These are phyloP conservation scores for Trypanosoma cruzi DNA, from an alignment of 208 protist species.

Conservation along the genomic window DNA sequence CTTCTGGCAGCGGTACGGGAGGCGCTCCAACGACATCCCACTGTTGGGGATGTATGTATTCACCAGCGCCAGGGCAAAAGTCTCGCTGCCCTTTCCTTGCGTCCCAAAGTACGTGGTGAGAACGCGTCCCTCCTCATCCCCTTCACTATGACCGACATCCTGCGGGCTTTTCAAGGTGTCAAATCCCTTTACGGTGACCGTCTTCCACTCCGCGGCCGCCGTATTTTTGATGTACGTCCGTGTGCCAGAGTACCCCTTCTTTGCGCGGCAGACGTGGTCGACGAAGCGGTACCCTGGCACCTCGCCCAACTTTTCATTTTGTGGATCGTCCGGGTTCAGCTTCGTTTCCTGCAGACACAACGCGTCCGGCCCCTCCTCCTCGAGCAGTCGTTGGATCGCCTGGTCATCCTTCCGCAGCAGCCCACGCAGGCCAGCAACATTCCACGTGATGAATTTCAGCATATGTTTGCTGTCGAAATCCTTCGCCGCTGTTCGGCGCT, in stretches of 20 bases:
- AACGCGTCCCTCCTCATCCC: slow-evolving; percentile 87
- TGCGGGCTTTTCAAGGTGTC: not conserved
- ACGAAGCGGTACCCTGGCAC: slow-evolving; percentile 78
- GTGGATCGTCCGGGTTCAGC: slow-evolving; percentile 65
- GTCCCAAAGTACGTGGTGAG: slow-evolving; percentile 79
- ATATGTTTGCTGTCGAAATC: slow-evolving; percentile 67
- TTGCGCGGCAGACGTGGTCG: slow-evolving; percentile 71
- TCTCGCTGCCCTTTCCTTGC: slow-evolving; percentile 6
- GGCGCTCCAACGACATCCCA: slow-evolving; percentile 85
- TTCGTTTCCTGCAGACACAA: slow-evolving; percentile 95
- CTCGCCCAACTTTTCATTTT: slow-evolving; percentile 53
- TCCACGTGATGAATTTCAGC: slow-evolving; percentile 93
- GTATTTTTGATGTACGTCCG: slow-evolving; percentile 69
- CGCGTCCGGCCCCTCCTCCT: slow-evolving; percentile 73
- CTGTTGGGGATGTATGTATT: slow-evolving; percentile 96
- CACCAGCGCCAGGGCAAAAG: slow-evolving; percentile 65
- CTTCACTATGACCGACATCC: slow-evolving; percentile 4
- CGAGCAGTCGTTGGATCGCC: slow-evolving; percentile 53
- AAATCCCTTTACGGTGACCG: slow-evolving; percentile 15
- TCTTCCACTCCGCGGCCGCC: slow-evolving; percentile 12
- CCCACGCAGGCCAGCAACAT: slow-evolving; percentile 91
- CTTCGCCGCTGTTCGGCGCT: slow-evolving; percentile 39
- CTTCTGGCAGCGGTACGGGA: slow-evolving; percentile 79
- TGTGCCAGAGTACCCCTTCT: slow-evolving; percentile 91
- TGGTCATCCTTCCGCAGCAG: slow-evolving; percentile 73